These are phyloP conservation scores for Rhizopogon vulgaris DNA, from an alignment of 768 basidiomycete genomes.

Conservation along the genomic window DNA sequence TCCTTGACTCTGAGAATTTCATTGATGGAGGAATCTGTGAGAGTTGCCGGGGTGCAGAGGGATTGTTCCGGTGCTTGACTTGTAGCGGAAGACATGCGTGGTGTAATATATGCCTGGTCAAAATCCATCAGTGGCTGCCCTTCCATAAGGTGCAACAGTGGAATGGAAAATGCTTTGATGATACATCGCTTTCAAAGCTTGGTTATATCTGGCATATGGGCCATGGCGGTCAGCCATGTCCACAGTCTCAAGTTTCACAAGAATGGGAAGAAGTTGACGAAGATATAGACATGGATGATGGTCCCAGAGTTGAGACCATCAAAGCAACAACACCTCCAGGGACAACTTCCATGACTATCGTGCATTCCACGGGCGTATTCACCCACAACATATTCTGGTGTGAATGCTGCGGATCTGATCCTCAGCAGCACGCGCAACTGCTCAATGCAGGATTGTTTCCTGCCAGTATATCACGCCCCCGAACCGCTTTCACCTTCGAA, in stretches of 20 bases:
- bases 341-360: not conserved
- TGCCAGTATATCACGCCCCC: no score
- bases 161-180: constrained; percentile 12
- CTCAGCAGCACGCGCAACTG: not conserved
- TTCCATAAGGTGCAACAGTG: constrained; percentile 16
- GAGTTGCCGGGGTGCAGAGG: not conserved
- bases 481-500: constrained; percentile 1
- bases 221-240: constrained; percentile 15
- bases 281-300: not conserved
- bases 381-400: constrained; percentile 2
- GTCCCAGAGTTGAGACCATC: no score
- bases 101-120: not conserved
- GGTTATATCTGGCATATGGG: constrained; percentile 16
- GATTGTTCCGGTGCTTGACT: not conserved
- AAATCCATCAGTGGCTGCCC: not conserved
- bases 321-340: no score
- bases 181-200: constrained; percentile 11
- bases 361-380: constrained; percentile 1
- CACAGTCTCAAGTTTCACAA: not conserved
- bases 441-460: no score
- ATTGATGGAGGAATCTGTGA: not conserved
- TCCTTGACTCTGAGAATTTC: not conserved
- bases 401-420: not conserved
- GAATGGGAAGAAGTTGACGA: not conserved
- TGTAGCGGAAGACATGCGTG: constrained; percentile 1